Evolutionary conservation across 805 yeast genomes (phyloP), one percentile per base, ranked within the genome.

Genomic region (Starmera dryadoides): DNA sequence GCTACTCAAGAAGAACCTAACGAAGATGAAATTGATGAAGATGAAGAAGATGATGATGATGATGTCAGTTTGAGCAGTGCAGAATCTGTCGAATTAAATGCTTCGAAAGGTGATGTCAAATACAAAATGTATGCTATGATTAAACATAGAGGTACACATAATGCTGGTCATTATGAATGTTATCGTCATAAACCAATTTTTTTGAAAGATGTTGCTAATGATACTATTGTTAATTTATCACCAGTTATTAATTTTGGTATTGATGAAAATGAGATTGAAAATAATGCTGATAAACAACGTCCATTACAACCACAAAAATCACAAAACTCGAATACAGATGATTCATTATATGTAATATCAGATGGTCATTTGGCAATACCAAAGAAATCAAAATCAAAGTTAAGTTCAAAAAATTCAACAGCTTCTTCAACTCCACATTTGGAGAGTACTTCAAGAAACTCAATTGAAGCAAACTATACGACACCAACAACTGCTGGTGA

Each of bases 161-260:
- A 79, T 17, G 75, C 78, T 33, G 98, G 98, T 1, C 98, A 89
- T 55, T 89, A 88, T 56, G 95, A 89, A 52, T 86, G 96, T 50
- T 86, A 77, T 56, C 79, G 84, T 45, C 78, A 77, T 35, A 89
- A 88, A 55, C 91, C 93, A 2, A 56, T 71, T 4, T 71, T 69
- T 40, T 50, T 58, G 18, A 60, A 59, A 41, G 62, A 56, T 32
- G 42, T 46, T 0, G 21, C 20, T n/a, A 45, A 52, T 1, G 54
- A 55, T 23, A 39, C 39, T 4, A 52, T 62, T 21, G 49, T 63
- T 10, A 53, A 56, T 37, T 40, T 59, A 11, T 51, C 62, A 2
- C 64, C 69, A 18, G 33, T 40, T 2, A 56, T 62, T 15, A 50
- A 50, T 35, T 35, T 45, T 12, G 25, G 20, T 40, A 6, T 30